These are phyloP conservation scores for rapeseed (Brassica napus) DNA, from an alignment of 345 rosid genomes.

Conservation along the genomic window DNA sequence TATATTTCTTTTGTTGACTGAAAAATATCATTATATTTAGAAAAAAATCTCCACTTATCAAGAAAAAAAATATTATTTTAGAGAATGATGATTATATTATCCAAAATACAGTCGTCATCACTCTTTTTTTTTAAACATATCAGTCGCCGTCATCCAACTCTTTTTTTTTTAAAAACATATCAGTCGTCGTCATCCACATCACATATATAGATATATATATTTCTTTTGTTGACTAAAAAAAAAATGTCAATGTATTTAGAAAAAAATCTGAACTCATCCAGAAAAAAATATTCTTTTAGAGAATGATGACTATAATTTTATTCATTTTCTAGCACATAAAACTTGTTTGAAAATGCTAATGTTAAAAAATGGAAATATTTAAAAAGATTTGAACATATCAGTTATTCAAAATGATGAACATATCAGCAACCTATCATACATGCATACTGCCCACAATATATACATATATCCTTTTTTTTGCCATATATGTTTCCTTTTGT, in stretches of 20 bases:
- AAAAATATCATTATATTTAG: background rate
- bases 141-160: background rate
- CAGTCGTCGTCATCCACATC: background rate
- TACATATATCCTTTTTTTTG: background rate
- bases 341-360: background rate
- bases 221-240: background rate
- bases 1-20: background rate
- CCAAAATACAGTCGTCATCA: too few species aligned
- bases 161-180: too few species aligned
- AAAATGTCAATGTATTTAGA: background rate
- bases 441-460: background rate
- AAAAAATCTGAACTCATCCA: background rate
- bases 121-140: too few species aligned
- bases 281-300: background rate
- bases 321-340: background rate
- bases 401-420: background rate
- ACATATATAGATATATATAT: too few species aligned
- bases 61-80: background rate
- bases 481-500: background rate
- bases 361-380: background rate
- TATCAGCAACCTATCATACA: background rate
- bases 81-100: background rate
- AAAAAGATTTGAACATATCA: background rate
- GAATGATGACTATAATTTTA: background rate
- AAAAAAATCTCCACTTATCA: background rate